These are phyloP conservation scores for Schoenoplectus tabernaemontani DNA, from an alignment of 202 grass and related monocot genomes.

Conservation along the genomic window DNA sequence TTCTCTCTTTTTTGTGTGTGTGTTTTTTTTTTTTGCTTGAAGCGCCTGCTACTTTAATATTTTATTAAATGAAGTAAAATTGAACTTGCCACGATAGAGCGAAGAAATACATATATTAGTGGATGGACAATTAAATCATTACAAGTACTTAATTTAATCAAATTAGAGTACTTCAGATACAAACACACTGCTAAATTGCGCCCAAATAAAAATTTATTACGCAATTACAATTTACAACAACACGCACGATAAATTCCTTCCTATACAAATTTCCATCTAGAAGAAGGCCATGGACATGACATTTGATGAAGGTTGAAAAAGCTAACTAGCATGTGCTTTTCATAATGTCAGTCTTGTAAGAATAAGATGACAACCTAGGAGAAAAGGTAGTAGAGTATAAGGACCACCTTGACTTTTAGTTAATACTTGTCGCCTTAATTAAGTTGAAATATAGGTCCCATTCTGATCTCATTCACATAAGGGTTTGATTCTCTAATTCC, in stretches of 20 bases:
- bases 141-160: neutral
- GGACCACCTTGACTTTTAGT: conserved; percentile 24
- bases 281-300: conserved; percentile 9
- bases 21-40: neutral
- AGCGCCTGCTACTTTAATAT: neutral
- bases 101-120: neutral
- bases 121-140: neutral
- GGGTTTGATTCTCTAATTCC: conserved; percentile 17
- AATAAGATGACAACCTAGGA: conserved; percentile 13
- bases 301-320: conserved; percentile 18
- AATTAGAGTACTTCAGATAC: neutral
- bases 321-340: conserved; percentile 6
- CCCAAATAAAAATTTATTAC: neutral
- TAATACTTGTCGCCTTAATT: conserved; percentile 21
- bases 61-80: neutral
- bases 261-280: neutral
- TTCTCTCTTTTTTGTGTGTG: too few relatives aligned
- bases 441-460: neutral
- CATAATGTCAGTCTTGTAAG: conserved; percentile 8
- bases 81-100: too few relatives aligned
- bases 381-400: neutral
- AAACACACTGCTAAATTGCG: neutral
- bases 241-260: neutral
- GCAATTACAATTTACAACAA: neutral
- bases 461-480: neutral